Base-by-base conservation (phyloP, 176 grass and related monocot genomes). In the Ensete glaucum region DNA sequence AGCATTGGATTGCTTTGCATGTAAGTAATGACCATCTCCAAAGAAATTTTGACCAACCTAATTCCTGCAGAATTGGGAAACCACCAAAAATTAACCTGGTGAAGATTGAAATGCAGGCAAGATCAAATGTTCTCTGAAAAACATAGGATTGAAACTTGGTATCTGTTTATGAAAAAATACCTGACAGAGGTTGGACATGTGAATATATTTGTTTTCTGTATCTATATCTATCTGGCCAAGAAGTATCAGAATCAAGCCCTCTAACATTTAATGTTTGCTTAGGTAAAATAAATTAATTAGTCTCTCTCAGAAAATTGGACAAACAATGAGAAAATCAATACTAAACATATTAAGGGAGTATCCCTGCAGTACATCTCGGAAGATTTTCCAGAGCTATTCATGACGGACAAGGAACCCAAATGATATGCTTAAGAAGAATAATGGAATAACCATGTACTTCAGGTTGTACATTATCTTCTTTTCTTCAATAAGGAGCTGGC, bases 401-500 rank as follows among this genome's bases (percentile, higher is more conserved):
- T n/a, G n/a, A 60, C 21, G 57, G 19, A 60, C 15, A 60, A 60
- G 3, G 57, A 60, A 17, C 19, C n/a, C 17, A 43, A 43, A 43
- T 43, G 34, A 43, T 43, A 43, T 43, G 34, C 17, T 17, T 60
- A 9, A n/a, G n/a, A 60, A 19, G 6, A 54, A 54, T 16, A 55
- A 73, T 22, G 1, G 8, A 54, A 52, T 15, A 53, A 52, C 19
- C 72, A 58, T 34, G 34, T 79, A 15, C 9, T 19, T 59, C 17
- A 68, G 54, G 17, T 75, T 50, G 3, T 20, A 21, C 49, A 66
- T 13, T 6, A 64, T 99, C 76, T 91, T 77, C 75, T 84, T 79
- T 87, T 91, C 85, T 84, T 99, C 79, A 99, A 74, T 73, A 99
- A 82, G 65, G 86, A 85, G 79, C 90, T 99, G 79, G 95, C 95